Evolutionary conservation across 371 early-diverging fungal genomes (phyloP).

Genomic region (Mortierella sp.): DNA sequence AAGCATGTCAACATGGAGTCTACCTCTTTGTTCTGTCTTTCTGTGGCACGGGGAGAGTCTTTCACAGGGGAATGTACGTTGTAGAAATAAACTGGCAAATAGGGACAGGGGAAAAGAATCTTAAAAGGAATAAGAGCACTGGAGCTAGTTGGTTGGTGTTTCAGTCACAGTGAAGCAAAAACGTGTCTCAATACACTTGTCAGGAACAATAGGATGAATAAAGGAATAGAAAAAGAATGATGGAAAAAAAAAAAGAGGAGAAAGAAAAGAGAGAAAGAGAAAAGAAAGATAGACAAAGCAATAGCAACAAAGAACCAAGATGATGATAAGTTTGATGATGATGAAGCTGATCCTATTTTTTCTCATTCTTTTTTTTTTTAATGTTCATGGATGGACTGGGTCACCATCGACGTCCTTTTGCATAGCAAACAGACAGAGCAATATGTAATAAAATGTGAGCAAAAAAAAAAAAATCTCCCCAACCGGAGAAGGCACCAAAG

Average conservation of each 20-base stretch:
- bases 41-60: too few species aligned
- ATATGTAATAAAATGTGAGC: background rate
- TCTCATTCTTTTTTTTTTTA: background rate
- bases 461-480: background rate
- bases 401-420: background rate
- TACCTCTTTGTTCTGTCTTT: background rate
- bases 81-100: background rate
- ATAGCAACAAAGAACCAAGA: background rate
- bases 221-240: background rate
- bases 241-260: background rate
- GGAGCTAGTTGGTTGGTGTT: conserved; percentile 13
- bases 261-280: background rate
- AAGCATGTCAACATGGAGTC: background rate
- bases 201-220: conserved; percentile 8
- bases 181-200: background rate
- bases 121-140: conserved; percentile 18
- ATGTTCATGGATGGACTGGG: conserved; percentile 10
- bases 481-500: too few species aligned
- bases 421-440: background rate
- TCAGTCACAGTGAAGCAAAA: conserved; percentile 1
- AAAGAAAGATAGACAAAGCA: background rate
- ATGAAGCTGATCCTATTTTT: conserved; percentile 7
- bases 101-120: background rate
- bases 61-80: background rate
- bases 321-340: background rate